phyloP scores from a whole-genome alignment of 805 yeast genomes.

The Wickerhamomyces bovis region DNA sequence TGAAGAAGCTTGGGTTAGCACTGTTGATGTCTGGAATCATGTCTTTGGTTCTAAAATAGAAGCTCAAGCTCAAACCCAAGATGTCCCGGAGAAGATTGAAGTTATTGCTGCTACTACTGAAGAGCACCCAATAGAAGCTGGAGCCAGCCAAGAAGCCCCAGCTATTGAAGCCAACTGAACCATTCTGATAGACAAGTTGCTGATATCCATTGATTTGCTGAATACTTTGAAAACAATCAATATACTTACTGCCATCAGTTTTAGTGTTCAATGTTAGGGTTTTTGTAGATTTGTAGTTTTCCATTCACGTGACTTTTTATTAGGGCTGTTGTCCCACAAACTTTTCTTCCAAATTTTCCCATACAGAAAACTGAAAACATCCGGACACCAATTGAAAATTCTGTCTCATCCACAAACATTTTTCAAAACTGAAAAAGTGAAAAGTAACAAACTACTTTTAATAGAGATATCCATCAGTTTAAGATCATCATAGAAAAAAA shows the following conservation, averaged over 20 bases:
- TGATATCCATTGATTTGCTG: background rate
- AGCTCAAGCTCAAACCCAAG: background rate
- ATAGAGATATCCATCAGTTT: slow-evolving; percentile 11
- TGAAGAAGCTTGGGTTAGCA: slow-evolving; percentile 22
- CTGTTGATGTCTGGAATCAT: slow-evolving; percentile 12
- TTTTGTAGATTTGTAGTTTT: background rate
- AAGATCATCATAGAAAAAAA: slow-evolving; percentile 24
- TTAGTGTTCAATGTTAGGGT: background rate
- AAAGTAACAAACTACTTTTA: slow-evolving; percentile 1
- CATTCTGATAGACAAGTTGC: background rate
- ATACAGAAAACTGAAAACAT: slow-evolving; percentile 2
- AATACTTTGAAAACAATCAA: background rate
- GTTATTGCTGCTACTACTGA: background rate
- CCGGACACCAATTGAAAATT: slow-evolving; percentile 11
- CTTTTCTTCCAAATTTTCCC: background rate
- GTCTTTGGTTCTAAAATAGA: slow-evolving; percentile 7
- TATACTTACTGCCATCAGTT: background rate
- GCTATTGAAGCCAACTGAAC: background rate
- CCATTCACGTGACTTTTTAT: background rate
- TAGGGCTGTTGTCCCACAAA: background rate
- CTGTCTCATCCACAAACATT: slow-evolving; percentile 17
- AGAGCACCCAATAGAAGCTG: background rate
- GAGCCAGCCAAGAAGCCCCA: background rate
- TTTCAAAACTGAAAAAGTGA: slow-evolving; percentile 26
- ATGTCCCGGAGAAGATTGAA: background rate